These are phyloP conservation scores for Russula olivacea DNA, from an alignment of 768 basidiomycete species.

Conservation along the genomic window DNA sequence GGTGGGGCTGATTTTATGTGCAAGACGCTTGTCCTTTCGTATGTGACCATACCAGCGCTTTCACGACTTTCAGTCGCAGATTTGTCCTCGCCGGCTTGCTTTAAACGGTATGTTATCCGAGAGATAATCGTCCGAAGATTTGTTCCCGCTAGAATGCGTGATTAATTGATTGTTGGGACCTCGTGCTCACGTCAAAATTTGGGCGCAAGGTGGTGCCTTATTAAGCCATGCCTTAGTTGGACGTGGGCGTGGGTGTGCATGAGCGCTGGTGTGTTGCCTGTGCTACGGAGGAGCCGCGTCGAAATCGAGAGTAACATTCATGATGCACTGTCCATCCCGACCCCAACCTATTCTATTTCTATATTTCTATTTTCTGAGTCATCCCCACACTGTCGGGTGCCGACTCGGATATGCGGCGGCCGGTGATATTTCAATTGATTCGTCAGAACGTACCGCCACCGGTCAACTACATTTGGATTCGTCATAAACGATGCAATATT, in stretches of 20 bases:
- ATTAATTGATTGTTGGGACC: conserved; percentile 38
- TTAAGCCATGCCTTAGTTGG: background rate
- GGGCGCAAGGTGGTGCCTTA: background rate
- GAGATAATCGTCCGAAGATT: conserved; percentile 84
- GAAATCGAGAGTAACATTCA: background rate
- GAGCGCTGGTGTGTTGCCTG: background rate
- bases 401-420: background rate
- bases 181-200: background rate
- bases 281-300: background rate
- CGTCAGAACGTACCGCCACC: too few species aligned
- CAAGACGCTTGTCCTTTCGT: conserved; percentile 84
- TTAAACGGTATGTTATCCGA: conserved; percentile 70
- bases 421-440: background rate
- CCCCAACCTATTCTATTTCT: background rate
- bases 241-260: background rate
- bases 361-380: too few species aligned
- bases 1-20: background rate
- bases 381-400: too few species aligned
- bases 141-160: conserved; percentile 89
- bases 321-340: too few species aligned
- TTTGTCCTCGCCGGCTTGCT: conserved; percentile 64
- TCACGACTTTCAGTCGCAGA: conserved; percentile 47
- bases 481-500: background rate
- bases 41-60: conserved; percentile 86
- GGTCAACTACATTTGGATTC: too few species aligned